Conservation (phyloP, 352 stramenopile species). For the Pythium dissimile region DNA sequence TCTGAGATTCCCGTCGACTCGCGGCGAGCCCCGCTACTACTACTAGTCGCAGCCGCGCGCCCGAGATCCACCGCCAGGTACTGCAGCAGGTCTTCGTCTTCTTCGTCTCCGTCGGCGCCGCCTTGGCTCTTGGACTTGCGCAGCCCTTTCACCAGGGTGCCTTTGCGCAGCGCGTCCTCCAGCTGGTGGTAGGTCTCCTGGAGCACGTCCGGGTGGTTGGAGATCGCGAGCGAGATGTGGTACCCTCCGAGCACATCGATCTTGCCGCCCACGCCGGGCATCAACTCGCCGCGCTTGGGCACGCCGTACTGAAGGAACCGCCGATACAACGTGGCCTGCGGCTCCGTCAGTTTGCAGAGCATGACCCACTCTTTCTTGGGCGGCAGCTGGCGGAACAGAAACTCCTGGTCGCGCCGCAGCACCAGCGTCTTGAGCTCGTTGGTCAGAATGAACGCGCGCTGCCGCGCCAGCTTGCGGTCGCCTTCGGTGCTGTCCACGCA, state of each 20-base stretch:
- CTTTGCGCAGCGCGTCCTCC: slow-evolving; percentile 49
- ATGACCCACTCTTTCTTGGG: slow-evolving; percentile 89
- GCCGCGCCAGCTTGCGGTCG: slow-evolving; percentile 63
- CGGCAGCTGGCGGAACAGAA: slow-evolving; percentile 77
- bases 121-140: slow-evolving; percentile 4
- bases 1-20: slow-evolving; percentile 19
- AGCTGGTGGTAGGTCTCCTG: slow-evolving; percentile 59
- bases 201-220: slow-evolving; percentile 87
- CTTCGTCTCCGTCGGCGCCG: slow-evolving; percentile 34
- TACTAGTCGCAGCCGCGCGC: background rate
- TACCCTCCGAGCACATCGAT: slow-evolving; percentile 82
- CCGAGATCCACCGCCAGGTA: slow-evolving; percentile 12
- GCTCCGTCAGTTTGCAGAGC: slow-evolving; percentile 73
- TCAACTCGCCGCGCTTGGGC: slow-evolving; percentile 33
- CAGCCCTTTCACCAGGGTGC: slow-evolving; percentile 29
- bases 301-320: slow-evolving; percentile 63
- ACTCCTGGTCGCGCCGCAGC: slow-evolving; percentile 83
- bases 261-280: slow-evolving; percentile 29
- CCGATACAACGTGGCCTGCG: slow-evolving; percentile 74
- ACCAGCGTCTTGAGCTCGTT: slow-evolving; percentile 78
- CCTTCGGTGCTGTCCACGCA: slow-evolving; percentile 74
- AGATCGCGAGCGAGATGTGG: slow-evolving; percentile 85
- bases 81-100: slow-evolving; percentile 48
- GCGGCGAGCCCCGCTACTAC: background rate
- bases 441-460: slow-evolving; percentile 80